Percentiles rank a stretch among this genome's conserved stretches.
Conservation (phyloP, 352 stramenopile genomes). For the Phytophthora tentaculata region DNA sequence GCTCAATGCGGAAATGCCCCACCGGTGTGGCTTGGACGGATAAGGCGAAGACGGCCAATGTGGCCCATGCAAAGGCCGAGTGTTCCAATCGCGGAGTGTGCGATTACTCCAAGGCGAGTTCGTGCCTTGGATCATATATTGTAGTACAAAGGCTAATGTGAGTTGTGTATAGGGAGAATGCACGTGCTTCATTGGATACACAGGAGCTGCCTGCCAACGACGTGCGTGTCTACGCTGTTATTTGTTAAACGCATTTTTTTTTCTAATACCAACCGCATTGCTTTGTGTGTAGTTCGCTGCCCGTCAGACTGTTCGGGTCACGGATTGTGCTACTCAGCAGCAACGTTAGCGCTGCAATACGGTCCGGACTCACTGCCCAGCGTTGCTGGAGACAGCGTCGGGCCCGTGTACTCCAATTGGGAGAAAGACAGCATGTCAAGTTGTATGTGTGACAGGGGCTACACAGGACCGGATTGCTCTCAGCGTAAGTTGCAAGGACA, state of each 20-base stretch:
- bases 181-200: slow-evolving; percentile 62
- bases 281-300: slow-evolving; percentile 47
- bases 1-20: slow-evolving; percentile 72
- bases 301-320: slow-evolving; percentile 69
- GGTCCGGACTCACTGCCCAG: slow-evolving; percentile 47
- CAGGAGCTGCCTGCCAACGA: slow-evolving; percentile 63
- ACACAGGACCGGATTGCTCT: slow-evolving; percentile 86
- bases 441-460: slow-evolving; percentile 88
- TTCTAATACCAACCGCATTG: neutral
- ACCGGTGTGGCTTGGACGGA: slow-evolving; percentile 77
- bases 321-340: slow-evolving; percentile 65
- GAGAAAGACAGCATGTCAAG: slow-evolving; percentile 78
- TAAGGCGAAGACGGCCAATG: slow-evolving; percentile 70
- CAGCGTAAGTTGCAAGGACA: slow-evolving; percentile 45
- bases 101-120: slow-evolving; percentile 56
- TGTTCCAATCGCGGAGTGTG: slow-evolving; percentile 74
- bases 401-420: slow-evolving; percentile 83
- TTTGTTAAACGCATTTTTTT: too few relatives aligned
- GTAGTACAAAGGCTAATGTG: neutral
- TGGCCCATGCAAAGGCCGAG: slow-evolving; percentile 56
- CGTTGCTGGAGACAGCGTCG: slow-evolving; percentile 47
- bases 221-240: slow-evolving; percentile 37
- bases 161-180: slow-evolving; percentile 51
- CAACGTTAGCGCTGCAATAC: slow-evolving; percentile 54
- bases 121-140: neutral